A percentile compares a stretch with the other conserved stretches of the same genome.
Conservation (phyloP, 164 flowering plant genomes). For the Magnolia changhungtana region DNA sequence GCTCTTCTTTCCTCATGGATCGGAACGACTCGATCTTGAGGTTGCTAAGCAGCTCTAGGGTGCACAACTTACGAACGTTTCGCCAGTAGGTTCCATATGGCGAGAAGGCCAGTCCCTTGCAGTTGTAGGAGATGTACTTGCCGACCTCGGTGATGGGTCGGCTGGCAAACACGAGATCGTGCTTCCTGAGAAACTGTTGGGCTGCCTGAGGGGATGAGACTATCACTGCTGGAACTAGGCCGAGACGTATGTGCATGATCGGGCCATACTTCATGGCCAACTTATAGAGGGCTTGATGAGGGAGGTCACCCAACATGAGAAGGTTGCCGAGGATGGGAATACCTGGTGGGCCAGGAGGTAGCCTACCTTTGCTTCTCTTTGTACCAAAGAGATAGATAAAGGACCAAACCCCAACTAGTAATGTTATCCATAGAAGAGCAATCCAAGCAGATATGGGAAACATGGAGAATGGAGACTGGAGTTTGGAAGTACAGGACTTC, state of each 20-base stretch:
- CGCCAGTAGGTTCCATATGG: not conserved
- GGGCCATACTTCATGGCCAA: conserved; percentile 15
- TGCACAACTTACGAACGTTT: not conserved
- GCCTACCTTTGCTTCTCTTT: not conserved
- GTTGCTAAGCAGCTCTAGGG: conserved; percentile 1
- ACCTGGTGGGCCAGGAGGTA: conserved; percentile 1
- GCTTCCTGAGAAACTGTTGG: conserved; percentile 19
- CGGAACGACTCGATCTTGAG: conserved; percentile 10
- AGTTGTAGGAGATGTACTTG: not conserved
- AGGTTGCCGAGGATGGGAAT: not conserved
- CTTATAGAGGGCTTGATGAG: conserved; percentile 6
- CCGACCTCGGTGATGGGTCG: not conserved
- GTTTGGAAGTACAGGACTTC: too few relatives aligned
- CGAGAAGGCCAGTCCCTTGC: not conserved
- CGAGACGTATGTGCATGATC: conserved; percentile 16
- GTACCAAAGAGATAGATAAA: not conserved
- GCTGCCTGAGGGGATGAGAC: conserved; percentile 16
- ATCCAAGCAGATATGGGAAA: too few relatives aligned
- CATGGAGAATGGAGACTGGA: too few relatives aligned
- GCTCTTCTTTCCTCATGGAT: conserved; percentile 27
- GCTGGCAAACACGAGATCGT: conserved; percentile 12
- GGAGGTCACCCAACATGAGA: not conserved
- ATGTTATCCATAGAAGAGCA: not conserved
- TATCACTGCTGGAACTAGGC: conserved; percentile 12
- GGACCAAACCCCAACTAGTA: not conserved